Base-by-base conservation (phyloP, 2,329 filamentous ascomycete genomes). In the Colletotrichum sp. region DNA sequence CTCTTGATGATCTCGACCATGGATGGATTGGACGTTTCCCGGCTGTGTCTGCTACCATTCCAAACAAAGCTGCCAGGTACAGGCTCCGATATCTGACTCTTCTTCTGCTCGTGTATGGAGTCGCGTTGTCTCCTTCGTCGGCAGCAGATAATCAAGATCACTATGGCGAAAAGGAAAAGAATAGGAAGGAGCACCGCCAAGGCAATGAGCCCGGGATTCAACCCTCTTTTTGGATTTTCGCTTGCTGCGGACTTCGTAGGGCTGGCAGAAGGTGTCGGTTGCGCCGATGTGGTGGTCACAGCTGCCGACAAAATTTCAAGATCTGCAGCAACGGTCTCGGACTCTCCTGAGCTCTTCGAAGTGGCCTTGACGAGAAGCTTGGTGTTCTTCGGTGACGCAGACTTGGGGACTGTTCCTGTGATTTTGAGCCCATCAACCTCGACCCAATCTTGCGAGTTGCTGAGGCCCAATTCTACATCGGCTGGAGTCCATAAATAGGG, bases 401-500 rank as follows among this genome's bases (percentile, higher is more conserved):
- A 82, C 9, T 78, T 81, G 1, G 89, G 88, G 2, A 86, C 83
- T 18, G 82, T 81, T 2, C 89, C 89, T 1, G 82, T 84, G 8
- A 90, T 78, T 5, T 83, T 84, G 52, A 86, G 79, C 0, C 82
- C 81, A 18, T 87, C 79, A 10, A 87, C 82, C 4, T 82, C 81
- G 6, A 91, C 80, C 89, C 89, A 91, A 28, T 85, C 79, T 24
- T 85, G 78, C 1, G 82, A 77, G 1, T 87, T 85, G n/a, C 78
- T 79, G 1, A 84, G 80, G 8, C 82, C 79, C 18, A 89, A 79
- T 4, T 82, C 81, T 16, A 90, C 66, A 59, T 87, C 86, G 4
- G 80, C 77, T 4, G 88, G 84, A 18, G 86, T 81, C 60, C 82
- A 81, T 18, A 90, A 83, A 73, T 89, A 87, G 4, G 84, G 78